Evolutionary conservation across 192 early-diverging fungal genomes (phyloP), one percentile per base, ranked within the genome.

Genomic region (Linnemannia elongata): DNA sequence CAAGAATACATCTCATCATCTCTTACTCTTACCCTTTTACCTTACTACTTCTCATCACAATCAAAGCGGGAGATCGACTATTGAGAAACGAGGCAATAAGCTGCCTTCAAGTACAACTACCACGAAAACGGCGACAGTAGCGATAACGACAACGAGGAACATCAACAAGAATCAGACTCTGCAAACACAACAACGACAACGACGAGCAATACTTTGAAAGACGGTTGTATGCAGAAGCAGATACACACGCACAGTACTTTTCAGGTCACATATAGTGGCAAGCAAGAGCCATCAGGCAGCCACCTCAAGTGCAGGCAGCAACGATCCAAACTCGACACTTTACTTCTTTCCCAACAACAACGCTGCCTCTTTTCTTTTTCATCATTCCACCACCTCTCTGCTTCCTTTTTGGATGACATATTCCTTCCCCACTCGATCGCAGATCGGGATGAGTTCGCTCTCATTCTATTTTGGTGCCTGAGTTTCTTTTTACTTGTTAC

Each of bases 1-100:
- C 81, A 87, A 87, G 85, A 42, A 72, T 30, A 42, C 47, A 17
- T 10, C 6, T 76, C 55, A 42, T 52, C 41, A 60, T 39, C 33
- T 42, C 49, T 52, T 30, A 36, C 22, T 33, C 66, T 24, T 22
- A 36, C 49, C 24, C 44, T 55, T 36, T 44, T 35, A 44, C 75
- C 76, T 47, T 41, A 13, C 76, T 36, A 22, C 38, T 24, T 71
- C 54, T 30, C 36, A 71, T 73, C 36, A 66, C 44, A 66, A 66
- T 66, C 60, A 66, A 66, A 60, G 24, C 9, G 27, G 15, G 60
- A 66, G 60, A 66, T 66, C 60, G 60, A 33, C 12, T 60, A 1
- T 27, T 24, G 57, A 30, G 12, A 15, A 33, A 66, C 60, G 33
- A 33, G 12, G 24, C n/a, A 27, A 60, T 24, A 27, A 18, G 17